phyloP scores from a whole-genome alignment of 1,284 basidiomycete genomes.

The Fomitopsis pinicola region DNA sequence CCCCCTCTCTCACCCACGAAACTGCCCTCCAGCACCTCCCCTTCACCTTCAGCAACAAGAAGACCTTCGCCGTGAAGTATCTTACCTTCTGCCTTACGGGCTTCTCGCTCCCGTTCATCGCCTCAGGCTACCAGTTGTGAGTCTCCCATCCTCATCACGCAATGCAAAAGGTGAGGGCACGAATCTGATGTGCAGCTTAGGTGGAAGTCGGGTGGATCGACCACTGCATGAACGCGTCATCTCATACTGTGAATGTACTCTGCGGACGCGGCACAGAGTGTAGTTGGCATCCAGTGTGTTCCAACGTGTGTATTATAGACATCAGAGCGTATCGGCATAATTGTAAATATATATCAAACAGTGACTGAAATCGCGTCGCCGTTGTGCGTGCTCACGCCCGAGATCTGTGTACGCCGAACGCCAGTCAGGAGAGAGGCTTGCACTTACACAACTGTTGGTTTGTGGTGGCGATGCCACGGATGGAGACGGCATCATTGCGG shows the following conservation, averaged over 20 bases:
- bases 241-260: slow-evolving; percentile 19
- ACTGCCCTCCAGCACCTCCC: slow-evolving; percentile 23
- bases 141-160: slow-evolving; percentile 5
- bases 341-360: neutral
- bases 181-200: slow-evolving; percentile 20
- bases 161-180: slow-evolving; percentile 1
- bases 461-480: too few species aligned
- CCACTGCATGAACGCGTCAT: slow-evolving; percentile 16
- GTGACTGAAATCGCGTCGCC: neutral
- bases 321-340: neutral
- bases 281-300: neutral
- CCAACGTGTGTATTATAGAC: neutral
- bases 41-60: slow-evolving; percentile 23
- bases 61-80: slow-evolving; percentile 22
- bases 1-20: neutral
- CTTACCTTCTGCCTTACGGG: slow-evolving; percentile 13
- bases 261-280: slow-evolving; percentile 17
- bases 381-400: too few species aligned
- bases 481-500: too few species aligned
- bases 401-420: too few species aligned
- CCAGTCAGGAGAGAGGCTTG: too few species aligned
- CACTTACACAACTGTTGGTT: too few species aligned
- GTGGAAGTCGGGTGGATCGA: slow-evolving; percentile 17
- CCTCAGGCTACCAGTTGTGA: slow-evolving; percentile 25
- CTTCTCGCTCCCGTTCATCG: slow-evolving; percentile 27